A percentile compares a stretch with the other conserved stretches of the same genome.
Evolutionary conservation across 179 eudicot genomes (phyloP).

Genomic region (Drosera spatulata): DNA sequence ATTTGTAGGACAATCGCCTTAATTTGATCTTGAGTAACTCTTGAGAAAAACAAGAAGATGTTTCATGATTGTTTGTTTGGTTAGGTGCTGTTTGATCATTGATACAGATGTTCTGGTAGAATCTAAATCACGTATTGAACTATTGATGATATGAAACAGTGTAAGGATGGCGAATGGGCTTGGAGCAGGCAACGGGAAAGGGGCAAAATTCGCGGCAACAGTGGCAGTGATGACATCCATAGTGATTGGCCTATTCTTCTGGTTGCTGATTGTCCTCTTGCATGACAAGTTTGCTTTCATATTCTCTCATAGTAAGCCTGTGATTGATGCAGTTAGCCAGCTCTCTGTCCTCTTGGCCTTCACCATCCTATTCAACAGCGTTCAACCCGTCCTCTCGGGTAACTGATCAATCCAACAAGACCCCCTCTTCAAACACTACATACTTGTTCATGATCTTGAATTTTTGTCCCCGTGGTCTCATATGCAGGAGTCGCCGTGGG

Average conservation of each 20-base stretch:
- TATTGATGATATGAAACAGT: slow-evolving; percentile 8
- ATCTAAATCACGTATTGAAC: too few relatives aligned
- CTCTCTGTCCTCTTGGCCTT: slow-evolving; percentile 28
- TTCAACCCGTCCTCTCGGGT: slow-evolving; percentile 44
- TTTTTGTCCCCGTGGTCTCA: too few relatives aligned
- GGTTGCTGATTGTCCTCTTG: slow-evolving; percentile 16
- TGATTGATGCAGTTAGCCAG: slow-evolving; percentile 24
- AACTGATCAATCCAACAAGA: background rate
- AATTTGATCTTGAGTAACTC: too few relatives aligned
- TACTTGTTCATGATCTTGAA: too few relatives aligned
- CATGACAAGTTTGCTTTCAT: slow-evolving; percentile 25
- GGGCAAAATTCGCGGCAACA: slow-evolving; percentile 29
- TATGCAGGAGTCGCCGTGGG: slow-evolving; percentile 37
- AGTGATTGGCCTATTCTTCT: slow-evolving; percentile 27
- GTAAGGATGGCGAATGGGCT: slow-evolving; percentile 37
- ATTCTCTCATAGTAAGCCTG: slow-evolving; percentile 24
- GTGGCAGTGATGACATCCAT: slow-evolving; percentile 27
- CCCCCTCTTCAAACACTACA: too few relatives aligned
- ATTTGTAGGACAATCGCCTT: too few relatives aligned
- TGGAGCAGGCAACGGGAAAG: slow-evolving; percentile 40
- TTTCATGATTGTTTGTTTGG: too few relatives aligned
- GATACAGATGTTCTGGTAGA: too few relatives aligned
- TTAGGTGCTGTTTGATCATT: too few relatives aligned
- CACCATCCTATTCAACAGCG: slow-evolving; percentile 34
- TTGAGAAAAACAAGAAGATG: too few relatives aligned